Evolutionary conservation across 495 filamentous ascomycete species (phyloP), one percentile per base, ranked within the genome.

Genomic region (Xanthoparmelia taractica): DNA sequence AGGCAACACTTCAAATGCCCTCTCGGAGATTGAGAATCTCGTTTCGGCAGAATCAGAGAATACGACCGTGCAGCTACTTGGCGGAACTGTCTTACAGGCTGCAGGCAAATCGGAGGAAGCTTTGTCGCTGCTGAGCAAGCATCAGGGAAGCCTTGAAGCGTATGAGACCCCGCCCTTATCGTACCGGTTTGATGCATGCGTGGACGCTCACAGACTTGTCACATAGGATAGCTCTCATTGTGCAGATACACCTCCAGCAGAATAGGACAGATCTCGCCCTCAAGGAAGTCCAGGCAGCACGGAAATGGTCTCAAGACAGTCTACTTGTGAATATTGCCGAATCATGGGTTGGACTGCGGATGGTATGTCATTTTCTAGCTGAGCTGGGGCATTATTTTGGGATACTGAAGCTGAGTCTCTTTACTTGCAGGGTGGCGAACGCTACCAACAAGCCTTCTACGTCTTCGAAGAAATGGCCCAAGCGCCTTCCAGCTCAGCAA

Each of bases 401-500:
- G n/a, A 50, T 17, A 13, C 36, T 40, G 55, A 47, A 50, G 27
- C 1, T 33, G 38, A 38, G 57, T 68, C 41, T 66, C 12, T 56
- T 56, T 47, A 66, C 54, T 40, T 41, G 6, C 58, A 95, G 90
- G 94, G 94, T 70, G 92, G 91, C 65, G 93, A 97, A 66, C 92
- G 89, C 74, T 98, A 97, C 78, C 94, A 97, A 74, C 88, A 91
- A 67, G 88, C 93, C 41, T 98, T 94, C 78, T 98, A 98, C 81
- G 92, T 98, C 68, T 98, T 91, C 72, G 93, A 97, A 76, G 94
- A 98, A 74, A 85, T 98, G 45, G 94, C 94, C 27, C 88, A 95
- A 73, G 85, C 88, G 29, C 87, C 90, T 23, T 83, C 87, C 58
- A 85, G 86, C 40, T 82, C 86, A 8, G 82, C 84, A 43, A 80